Base-by-base conservation (phyloP, 1,284 basidiomycete species). In the Ustilago tritici region DNA sequence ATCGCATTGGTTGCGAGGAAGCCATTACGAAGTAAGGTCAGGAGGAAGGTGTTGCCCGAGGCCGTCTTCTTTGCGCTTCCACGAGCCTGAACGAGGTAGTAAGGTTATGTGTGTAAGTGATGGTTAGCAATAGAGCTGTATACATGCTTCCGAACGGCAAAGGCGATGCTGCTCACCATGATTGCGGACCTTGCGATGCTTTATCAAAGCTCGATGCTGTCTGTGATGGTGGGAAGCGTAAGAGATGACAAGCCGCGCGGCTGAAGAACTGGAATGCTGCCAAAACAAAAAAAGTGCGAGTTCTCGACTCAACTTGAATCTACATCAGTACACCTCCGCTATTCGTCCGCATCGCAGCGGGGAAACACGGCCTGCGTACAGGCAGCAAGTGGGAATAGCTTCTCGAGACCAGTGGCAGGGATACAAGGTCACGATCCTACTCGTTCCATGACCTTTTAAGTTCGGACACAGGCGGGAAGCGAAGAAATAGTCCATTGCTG, bases 1-100 rank as follows among this genome's bases (percentile, higher is more conserved):
- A 82, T 40, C 5, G 77, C 70, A 58, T 84, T 84, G 49, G 80
- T 76, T n/a, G 81, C 50, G 9, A 83, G 59, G 53, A 85, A 85
- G 35, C 84, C 84, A 34, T 76, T 68, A 46, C 67, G 66, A 28
- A 85, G 81, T 40, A 78, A 58, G 17, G 52, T 65, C 31, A 82
- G 62, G 14, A 82, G 79, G 11, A 73, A 68, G 1, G 79, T 79
- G 63, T 84, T 84, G 54, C 68, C 70, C 12, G 79, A 66, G 8
- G 82, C 76, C 40, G 73, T 76, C 62, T 76, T 76, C 32, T 56
- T 80, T 46, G 69, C 80, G 67, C 70, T 83, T 76, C 78, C 76
- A 43, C 54, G 76, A 55, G 65, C 78, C 80, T 76, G 58, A 53
- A 17, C 28, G 2, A 11, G 32, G 58, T n/a, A 53, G 2, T 41